phyloP scores from a whole-genome alignment of 2,329 filamentous ascomycete genomes.

The Plenodomus biglobosus region DNA sequence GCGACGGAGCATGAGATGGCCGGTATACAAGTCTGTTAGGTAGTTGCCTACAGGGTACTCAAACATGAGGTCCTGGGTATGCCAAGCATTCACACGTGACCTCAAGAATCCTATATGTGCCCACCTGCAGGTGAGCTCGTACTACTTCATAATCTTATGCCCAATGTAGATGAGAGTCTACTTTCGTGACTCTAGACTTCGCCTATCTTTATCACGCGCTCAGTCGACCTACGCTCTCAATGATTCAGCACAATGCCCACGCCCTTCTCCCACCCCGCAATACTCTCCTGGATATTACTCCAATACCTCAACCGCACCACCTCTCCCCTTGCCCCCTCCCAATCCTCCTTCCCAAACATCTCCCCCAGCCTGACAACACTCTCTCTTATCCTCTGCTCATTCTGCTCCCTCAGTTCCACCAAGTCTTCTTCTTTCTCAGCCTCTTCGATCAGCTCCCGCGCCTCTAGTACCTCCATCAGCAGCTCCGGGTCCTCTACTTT shows the following conservation, averaged over 20 bases:
- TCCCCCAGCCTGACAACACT: slow-evolving; percentile 65
- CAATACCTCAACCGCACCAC: slow-evolving; percentile 83
- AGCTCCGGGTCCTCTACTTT: slow-evolving; percentile 70
- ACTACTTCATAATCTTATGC: too few species aligned
- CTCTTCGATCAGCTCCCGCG: slow-evolving; percentile 62
- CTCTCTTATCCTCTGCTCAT: slow-evolving; percentile 65
- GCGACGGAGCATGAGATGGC: background rate
- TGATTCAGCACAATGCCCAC: slow-evolving; percentile 61
- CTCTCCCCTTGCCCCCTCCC: slow-evolving; percentile 68
- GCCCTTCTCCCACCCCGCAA: slow-evolving; percentile 83
- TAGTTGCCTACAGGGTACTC: too few species aligned
- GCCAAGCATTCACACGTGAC: too few species aligned
- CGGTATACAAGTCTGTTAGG: too few species aligned
- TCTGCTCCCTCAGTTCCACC: slow-evolving; percentile 60
- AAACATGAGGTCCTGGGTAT: too few species aligned
- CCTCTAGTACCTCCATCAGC: slow-evolving; percentile 78
- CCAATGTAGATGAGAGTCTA: too few species aligned
- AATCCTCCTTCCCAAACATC: slow-evolving; percentile 67
- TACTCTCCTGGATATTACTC: slow-evolving; percentile 79
- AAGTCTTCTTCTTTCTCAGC: slow-evolving; percentile 64
- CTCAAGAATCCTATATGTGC: background rate
- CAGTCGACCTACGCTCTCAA: slow-evolving; percentile 30
- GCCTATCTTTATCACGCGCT: too few species aligned
- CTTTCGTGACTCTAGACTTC: too few species aligned
- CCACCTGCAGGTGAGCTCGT: background rate